Evolutionary conservation across 352 stramenopile genomes (phyloP).

Genomic region (Globisporangium echinulatum): DNA sequence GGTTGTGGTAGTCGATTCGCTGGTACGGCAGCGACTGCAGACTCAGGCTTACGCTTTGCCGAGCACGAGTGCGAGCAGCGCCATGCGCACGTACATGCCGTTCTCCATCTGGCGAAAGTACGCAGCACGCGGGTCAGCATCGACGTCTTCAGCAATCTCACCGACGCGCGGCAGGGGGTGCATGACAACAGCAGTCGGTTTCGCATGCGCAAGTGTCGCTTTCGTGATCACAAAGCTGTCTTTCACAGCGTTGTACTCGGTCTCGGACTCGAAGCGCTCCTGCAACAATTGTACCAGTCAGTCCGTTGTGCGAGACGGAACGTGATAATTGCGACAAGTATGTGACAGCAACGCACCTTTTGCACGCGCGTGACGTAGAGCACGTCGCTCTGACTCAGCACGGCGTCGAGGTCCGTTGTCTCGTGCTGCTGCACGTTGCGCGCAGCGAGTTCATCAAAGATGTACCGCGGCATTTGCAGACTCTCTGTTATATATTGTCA

Average conservation of each 20-base stretch:
- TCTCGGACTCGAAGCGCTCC: constrained; percentile 93
- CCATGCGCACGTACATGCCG: constrained; percentile 99
- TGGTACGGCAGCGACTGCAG: too few species aligned
- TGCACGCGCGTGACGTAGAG: constrained; percentile 99
- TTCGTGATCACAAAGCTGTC: constrained; percentile 79
- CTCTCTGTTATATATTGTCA: constrained; percentile 25
- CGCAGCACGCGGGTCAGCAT: constrained; percentile 92
- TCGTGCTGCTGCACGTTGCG: constrained; percentile 85
- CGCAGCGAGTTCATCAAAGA: constrained; percentile 61
- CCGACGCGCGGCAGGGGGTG: constrained; percentile 97
- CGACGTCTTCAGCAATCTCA: constrained; percentile 96
- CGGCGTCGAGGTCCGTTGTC: constrained; percentile 73
- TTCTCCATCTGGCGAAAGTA: constrained; percentile 98
- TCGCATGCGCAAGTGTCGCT: constrained; percentile 73
- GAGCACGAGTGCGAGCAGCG: constrained; percentile 93
- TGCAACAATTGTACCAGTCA: constrained; percentile 12
- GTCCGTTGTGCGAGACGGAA: background rate
- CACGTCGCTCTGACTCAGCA: constrained; percentile 92
- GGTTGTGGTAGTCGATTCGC: too few species aligned
- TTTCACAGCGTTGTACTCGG: constrained; percentile 95
- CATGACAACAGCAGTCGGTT: constrained; percentile 94
- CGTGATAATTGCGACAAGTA: background rate
- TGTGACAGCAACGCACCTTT: constrained; percentile 33
- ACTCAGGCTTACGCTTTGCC: constrained; percentile 50
- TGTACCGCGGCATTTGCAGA: constrained; percentile 80